Percentiles rank a stretch among this genome's conserved stretches.
phyloP scores from a whole-genome alignment of 345 rosid species.

The Hibiscus trionum region DNA sequence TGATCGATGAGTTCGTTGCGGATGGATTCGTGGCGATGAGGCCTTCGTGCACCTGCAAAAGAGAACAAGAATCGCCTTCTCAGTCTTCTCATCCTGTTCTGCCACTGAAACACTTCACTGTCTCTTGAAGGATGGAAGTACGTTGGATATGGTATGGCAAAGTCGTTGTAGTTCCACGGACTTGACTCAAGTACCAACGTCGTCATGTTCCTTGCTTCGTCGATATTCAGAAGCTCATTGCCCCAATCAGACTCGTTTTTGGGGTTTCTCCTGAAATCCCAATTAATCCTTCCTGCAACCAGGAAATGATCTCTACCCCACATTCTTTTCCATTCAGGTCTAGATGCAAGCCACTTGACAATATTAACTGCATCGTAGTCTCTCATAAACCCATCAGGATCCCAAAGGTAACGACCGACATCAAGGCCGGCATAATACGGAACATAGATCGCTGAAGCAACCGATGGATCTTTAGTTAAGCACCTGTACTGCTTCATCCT shows the following conservation, averaged over 20 bases:
- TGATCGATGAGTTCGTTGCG: constrained; percentile 50
- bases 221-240: constrained; percentile 55
- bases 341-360: constrained; percentile 50
- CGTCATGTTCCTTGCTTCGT: constrained; percentile 68
- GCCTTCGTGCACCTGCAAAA: constrained; percentile 58
- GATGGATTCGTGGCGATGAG: constrained; percentile 42
- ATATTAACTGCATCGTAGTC: constrained; percentile 49
- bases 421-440: constrained; percentile 80
- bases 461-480: constrained; percentile 52
- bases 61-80: constrained; percentile 49
- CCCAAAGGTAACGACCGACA: constrained; percentile 63
- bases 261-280: constrained; percentile 74
- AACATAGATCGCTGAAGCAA: constrained; percentile 63
- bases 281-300: constrained; percentile 75
- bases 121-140: constrained; percentile 70
- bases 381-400: constrained; percentile 31
- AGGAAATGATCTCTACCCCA: constrained; percentile 71
- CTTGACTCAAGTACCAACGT: constrained; percentile 68
- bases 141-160: constrained; percentile 73
- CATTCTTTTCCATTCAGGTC: constrained; percentile 63
- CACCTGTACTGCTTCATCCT: constrained; percentile 76
- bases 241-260: constrained; percentile 56
- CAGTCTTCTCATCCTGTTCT: constrained; percentile 39
- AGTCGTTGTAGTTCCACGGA: constrained; percentile 61
- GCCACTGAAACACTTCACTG: constrained; percentile 49